These are phyloP conservation scores for Sporisorium sorghi DNA, from an alignment of 1,284 basidiomycete genomes.

Conservation along the genomic window DNA sequence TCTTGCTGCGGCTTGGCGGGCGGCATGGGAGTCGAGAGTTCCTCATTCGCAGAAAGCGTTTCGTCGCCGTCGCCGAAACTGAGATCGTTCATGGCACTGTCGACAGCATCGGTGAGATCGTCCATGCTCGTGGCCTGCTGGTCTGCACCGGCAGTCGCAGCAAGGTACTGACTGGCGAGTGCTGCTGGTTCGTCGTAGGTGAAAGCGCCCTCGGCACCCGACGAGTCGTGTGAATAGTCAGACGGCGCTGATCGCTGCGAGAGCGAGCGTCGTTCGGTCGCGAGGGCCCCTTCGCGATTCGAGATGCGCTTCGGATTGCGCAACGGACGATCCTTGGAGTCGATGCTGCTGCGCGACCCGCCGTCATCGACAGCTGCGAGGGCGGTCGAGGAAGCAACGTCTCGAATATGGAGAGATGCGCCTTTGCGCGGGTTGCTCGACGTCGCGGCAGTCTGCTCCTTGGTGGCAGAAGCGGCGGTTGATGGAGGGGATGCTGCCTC, in stretches of 20 bases:
- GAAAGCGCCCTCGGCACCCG: conserved; percentile 30
- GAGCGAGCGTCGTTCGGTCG: conserved; percentile 15
- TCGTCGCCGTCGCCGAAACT: conserved; percentile 55
- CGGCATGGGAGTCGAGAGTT: conserved; percentile 34
- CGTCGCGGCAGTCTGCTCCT: not conserved
- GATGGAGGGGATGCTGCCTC: conserved; percentile 15
- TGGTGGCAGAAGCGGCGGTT: not conserved
- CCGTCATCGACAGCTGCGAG: conserved; percentile 16
- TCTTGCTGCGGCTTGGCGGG: conserved; percentile 16
- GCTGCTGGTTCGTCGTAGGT: conserved; percentile 12
- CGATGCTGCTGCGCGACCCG: conserved; percentile 26
- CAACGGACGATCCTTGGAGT: conserved; percentile 35
- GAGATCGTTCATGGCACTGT: conserved; percentile 58
- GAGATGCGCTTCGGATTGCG: conserved; percentile 45
- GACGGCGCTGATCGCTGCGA: conserved; percentile 45
- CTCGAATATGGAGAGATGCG: conserved; percentile 26
- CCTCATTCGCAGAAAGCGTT: conserved; percentile 33
- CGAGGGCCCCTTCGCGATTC: conserved; percentile 11
- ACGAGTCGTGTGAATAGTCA: conserved; percentile 51
- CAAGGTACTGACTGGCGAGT: not conserved
- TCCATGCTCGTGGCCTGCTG: conserved; percentile 38
- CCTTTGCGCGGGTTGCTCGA: conserved; percentile 23
- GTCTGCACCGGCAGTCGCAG: not conserved
- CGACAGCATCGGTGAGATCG: conserved; percentile 56
- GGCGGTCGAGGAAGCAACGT: conserved; percentile 28